Evolutionary conservation across 2,329 filamentous ascomycete species (phyloP), one percentile per base, ranked within the genome.

Genomic region (Furcasterigmium sp.): DNA sequence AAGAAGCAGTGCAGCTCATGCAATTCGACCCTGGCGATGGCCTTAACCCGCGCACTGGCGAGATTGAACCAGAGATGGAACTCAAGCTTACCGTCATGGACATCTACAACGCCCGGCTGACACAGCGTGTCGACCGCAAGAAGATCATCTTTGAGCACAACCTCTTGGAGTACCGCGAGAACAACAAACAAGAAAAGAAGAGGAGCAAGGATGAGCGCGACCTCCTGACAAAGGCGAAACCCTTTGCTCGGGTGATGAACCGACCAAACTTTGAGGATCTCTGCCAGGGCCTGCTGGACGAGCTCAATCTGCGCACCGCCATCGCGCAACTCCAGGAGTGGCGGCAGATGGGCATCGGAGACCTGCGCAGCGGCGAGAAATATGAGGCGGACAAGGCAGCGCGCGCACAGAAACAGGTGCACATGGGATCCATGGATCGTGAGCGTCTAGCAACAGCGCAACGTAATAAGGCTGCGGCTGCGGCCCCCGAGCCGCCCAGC

Each of bases 1-100:
- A 98, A 68, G 94, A 97, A 66, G 91, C 91, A 0, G 93, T 98
- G 3, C 93, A 98, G 62, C 84, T 95, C 50, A 97, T 98, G 91
- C 87, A 94, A 51, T 98, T 98, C 57, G 91, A 97, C 45, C 91
- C 93, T 0, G 93, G 93, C 20, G 91, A 96, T 65, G 93, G 93
- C 45, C 75, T 95, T 52, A 95, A 95, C 57, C 83, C 86, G 1
- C 70, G 76, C 3, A 95, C 90, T 0, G 86, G 87, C 48, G 85
- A 94, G 58, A 73, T 94, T 45, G 93, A 98, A 55, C 90, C 93
- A 1, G 93, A 98, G 63, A 95, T 95, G 76, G 91, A 96, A 51
- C 77, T 98, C 37, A 98, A 98, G 73, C 82, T 97, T 68, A 95
- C 90, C 0, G 90, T 98, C 17, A 96, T 98, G 82, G 90, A 95